These are phyloP conservation scores for Tuber brumale DNA, from an alignment of 495 filamentous ascomycete genomes.

Conservation along the genomic window DNA sequence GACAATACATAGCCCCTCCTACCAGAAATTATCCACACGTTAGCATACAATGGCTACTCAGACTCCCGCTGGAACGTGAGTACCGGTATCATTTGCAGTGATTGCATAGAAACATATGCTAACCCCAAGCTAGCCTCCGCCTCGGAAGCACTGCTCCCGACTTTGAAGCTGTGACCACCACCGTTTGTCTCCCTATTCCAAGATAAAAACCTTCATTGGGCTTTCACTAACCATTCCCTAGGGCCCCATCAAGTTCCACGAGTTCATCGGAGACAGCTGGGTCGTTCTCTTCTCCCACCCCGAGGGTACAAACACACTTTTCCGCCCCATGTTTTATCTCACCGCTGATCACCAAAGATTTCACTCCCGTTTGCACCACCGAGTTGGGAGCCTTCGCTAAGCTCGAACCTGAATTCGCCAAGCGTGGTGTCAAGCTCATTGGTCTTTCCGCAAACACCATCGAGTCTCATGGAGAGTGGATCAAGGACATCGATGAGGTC, in stretches of 20 bases:
- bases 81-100: neutral
- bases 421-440: constrained; percentile 90
- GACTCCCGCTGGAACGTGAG: neutral
- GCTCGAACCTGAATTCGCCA: constrained; percentile 92
- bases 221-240: constrained; percentile 7
- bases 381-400: constrained; percentile 96
- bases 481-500: constrained; percentile 95
- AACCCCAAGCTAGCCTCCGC: constrained; percentile 52
- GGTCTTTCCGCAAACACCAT: constrained; percentile 81
- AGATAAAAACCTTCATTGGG: neutral
- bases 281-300: constrained; percentile 96
- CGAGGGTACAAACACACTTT: constrained; percentile 48
- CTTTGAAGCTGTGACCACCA: constrained; percentile 89
- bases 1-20: neutral
- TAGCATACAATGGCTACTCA: neutral
- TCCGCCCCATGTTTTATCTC: constrained; percentile 39
- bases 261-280: constrained; percentile 93
- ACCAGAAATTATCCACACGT: neutral
- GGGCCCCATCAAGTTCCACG: constrained; percentile 92
- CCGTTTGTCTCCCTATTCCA: constrained; percentile 27
- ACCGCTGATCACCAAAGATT: constrained; percentile 48
- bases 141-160: constrained; percentile 85
- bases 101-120: neutral
- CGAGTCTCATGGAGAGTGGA: constrained; percentile 64
- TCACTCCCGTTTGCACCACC: constrained; percentile 94